These are phyloP conservation scores for Ganoderma leucocontextum DNA, from an alignment of 1,284 basidiomycete genomes.

Conservation along the genomic window DNA sequence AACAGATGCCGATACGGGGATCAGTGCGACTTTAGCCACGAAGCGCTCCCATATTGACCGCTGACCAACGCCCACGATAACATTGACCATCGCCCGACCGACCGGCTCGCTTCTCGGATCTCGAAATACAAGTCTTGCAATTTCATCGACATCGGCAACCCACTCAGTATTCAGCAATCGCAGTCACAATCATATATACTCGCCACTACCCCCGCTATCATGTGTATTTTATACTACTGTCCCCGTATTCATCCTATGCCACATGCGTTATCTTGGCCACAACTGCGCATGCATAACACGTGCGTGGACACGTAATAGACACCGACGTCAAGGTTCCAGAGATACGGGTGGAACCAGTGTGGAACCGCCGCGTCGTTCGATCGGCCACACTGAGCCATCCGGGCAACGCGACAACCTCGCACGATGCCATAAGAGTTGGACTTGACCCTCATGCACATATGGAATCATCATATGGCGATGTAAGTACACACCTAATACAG, in stretches of 20 bases:
- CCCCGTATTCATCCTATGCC: slow-evolving; percentile 16
- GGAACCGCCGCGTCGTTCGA: background rate
- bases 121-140: background rate
- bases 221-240: slow-evolving; percentile 26
- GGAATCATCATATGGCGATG: background rate
- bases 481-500: too few species aligned
- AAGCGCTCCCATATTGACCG: slow-evolving; percentile 38
- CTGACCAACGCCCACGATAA: background rate
- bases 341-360: background rate
- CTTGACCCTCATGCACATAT: background rate
- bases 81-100: background rate
- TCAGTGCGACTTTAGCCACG: slow-evolving; percentile 84
- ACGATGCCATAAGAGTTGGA: background rate
- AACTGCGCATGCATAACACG: background rate
- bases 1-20: slow-evolving; percentile 86
- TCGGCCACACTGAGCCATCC: background rate
- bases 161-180: background rate
- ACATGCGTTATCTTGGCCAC: slow-evolving; percentile 1
- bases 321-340: slow-evolving; percentile 10
- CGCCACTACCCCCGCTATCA: background rate
- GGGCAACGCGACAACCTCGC: background rate
- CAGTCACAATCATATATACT: slow-evolving; percentile 1
- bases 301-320: slow-evolving; percentile 12
- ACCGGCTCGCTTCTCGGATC: slow-evolving; percentile 3
- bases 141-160: slow-evolving; percentile 1